Evolutionary conservation across 2,329 filamentous ascomycete species (phyloP).

Genomic region (Hymenoscyphus linearis): DNA sequence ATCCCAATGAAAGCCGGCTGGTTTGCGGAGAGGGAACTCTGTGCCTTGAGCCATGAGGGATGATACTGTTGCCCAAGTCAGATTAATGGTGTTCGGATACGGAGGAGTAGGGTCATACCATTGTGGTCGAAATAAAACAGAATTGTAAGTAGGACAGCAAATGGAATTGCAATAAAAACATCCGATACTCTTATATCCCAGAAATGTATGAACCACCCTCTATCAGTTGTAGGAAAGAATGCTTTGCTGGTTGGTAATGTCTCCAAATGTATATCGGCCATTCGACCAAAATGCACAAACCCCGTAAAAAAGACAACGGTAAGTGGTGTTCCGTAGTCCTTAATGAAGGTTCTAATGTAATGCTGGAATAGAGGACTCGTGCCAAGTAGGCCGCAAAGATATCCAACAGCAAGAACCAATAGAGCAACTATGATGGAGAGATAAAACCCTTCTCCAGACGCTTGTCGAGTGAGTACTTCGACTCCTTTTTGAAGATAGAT

Average conservation of each 20-base stretch:
- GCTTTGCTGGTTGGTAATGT: slow-evolving; percentile 70
- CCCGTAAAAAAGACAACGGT: slow-evolving; percentile 85
- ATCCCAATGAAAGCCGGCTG: slow-evolving; percentile 82
- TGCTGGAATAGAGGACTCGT: slow-evolving; percentile 68
- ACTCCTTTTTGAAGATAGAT: slow-evolving; percentile 91
- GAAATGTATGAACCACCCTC: slow-evolving; percentile 74
- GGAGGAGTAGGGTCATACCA: slow-evolving; percentile 41
- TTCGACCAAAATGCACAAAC: slow-evolving; percentile 80
- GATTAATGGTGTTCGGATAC: not conserved
- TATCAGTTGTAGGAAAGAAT: slow-evolving; percentile 70
- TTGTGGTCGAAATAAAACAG: slow-evolving; percentile 91
- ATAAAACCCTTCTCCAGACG: slow-evolving; percentile 61
- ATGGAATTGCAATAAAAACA: slow-evolving; percentile 80
- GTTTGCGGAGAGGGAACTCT: slow-evolving; percentile 75
- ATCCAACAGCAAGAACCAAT: slow-evolving; percentile 72
- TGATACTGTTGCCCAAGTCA: slow-evolving; percentile 49
- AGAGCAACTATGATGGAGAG: slow-evolving; percentile 72
- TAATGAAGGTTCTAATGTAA: slow-evolving; percentile 73
- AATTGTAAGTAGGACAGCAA: slow-evolving; percentile 75
- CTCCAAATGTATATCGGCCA: slow-evolving; percentile 64
- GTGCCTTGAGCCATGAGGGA: slow-evolving; percentile 79
- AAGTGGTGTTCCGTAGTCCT: slow-evolving; percentile 82
- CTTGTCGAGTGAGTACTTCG: slow-evolving; percentile 75
- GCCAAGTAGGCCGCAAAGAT: slow-evolving; percentile 67
- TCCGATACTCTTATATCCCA: slow-evolving; percentile 71